phyloP scores from a whole-genome alignment of 371 early-diverging fungal genomes.

The Syncephalis fuscata region DNA sequence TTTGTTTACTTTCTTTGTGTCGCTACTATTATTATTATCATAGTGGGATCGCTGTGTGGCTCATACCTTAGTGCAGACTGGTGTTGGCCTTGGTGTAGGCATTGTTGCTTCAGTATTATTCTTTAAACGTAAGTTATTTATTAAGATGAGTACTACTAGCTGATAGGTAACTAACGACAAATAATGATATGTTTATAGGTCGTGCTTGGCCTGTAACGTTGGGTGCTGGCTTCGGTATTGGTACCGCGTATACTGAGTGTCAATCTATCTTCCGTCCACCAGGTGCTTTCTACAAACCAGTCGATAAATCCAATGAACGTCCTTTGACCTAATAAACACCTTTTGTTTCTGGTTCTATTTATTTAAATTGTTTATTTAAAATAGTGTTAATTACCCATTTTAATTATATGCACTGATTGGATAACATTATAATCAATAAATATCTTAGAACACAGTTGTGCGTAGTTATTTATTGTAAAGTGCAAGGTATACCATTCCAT shows the following conservation, averaged over 20 bases:
- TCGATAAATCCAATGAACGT: no score
- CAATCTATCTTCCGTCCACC: constrained; percentile 28
- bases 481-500: no score
- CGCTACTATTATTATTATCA: no score
- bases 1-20: no score
- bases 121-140: constrained; percentile 71
- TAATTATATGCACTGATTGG: no score
- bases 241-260: constrained; percentile 76
- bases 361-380: no score
- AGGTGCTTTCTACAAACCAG: background rate
- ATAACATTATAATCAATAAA: no score
- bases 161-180: background rate
- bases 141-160: background rate
- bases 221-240: constrained; percentile 73
- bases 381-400: no score
- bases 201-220: constrained; percentile 82
- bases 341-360: no score
- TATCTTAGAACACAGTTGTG: no score
- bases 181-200: constrained; percentile 22
- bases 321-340: no score
- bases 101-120: constrained; percentile 74
- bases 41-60: constrained; percentile 82
- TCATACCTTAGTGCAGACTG: constrained; percentile 72
- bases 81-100: constrained; percentile 74
- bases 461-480: no score